These are phyloP conservation scores for Gracilariopsis chorda DNA, from an alignment of 23 red algal genomes.

Conservation along the genomic window DNA sequence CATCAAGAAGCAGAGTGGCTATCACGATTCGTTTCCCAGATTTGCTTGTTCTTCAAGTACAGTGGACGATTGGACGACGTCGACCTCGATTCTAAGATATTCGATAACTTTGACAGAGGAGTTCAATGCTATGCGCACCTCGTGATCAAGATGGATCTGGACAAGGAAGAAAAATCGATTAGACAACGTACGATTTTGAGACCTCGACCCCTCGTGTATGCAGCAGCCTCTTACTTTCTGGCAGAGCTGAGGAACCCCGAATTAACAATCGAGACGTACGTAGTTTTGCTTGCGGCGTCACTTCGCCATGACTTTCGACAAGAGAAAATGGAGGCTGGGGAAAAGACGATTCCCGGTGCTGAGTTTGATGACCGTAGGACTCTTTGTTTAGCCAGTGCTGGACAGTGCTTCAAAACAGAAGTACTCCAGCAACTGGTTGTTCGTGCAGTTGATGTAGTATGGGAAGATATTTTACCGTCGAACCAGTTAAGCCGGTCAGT, in stretches of 20 bases:
- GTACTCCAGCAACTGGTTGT: slow-evolving; percentile 12
- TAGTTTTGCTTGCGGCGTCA: neutral
- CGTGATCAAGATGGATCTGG: slow-evolving; percentile 8
- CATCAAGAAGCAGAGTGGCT: slow-evolving; percentile 12
- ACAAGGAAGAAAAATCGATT: slow-evolving; percentile 7
- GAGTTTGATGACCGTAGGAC: slow-evolving; percentile 38
- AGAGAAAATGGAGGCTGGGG: neutral
- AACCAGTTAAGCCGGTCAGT: neutral
- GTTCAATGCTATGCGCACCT: slow-evolving; percentile 21
- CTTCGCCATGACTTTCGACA: slow-evolving; percentile 35
- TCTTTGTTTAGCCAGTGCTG: slow-evolving; percentile 47
- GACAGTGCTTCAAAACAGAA: slow-evolving; percentile 30
- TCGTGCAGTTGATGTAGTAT: slow-evolving; percentile 12
- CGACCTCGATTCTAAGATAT: neutral
- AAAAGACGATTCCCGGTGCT: neutral
- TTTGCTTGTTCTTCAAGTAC: slow-evolving; percentile 37
- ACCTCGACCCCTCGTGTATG: slow-evolving; percentile 2
- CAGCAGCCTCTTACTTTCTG: slow-evolving; percentile 9
- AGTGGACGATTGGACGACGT: slow-evolving; percentile 13
- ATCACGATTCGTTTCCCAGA: slow-evolving; percentile 36
- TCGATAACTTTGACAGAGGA: slow-evolving; percentile 8
- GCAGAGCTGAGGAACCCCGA: slow-evolving; percentile 7
- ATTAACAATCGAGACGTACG: slow-evolving; percentile 3
- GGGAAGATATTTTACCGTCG: neutral
- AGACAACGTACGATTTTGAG: slow-evolving; percentile 15